Evolutionary conservation across 192 early-diverging fungal species (phyloP), one percentile per base, ranked within the genome.

Genomic region (Gigaspora rosea): DNA sequence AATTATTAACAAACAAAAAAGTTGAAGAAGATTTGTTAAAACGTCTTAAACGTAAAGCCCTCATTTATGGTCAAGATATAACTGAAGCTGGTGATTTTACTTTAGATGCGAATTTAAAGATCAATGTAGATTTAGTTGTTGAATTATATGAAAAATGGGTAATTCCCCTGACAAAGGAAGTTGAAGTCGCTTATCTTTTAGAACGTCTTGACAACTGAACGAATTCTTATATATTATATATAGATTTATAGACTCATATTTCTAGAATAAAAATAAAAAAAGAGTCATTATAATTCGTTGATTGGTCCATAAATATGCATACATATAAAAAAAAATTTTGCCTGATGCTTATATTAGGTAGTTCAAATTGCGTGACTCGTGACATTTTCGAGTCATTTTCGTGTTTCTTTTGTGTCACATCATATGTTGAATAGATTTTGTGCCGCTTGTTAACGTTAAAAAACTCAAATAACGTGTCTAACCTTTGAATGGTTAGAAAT

Each of bases 141-240:
- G 89, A 94, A 41, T 83, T 99, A 61, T 99, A 99, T 86, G 92
- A 96, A 77, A 86, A 92, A 78, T 96, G 90, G 79, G 94, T 98
- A n/a, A 99, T 99, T 65, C 97, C 97, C 32, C 80, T 98, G 77
- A 99, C 97, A 18, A 98, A 97, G 80, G 88, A 93, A 54, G 97
- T 99, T 36, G 97, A 99, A 83, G 91, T 99, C 15, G 93, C 96
- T 61, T 99, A 99, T 74, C 82, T 99, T 63, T 70, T 97, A 54
- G 81, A 88, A 51, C 76, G 83, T 70, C 76, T 84, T 71, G 80
- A 84, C 70, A 7, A 41, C 41, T 3, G 41, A 41, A 41, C 41
- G 41, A 41, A 41, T 27, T 27, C 27, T 27, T 27, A 27, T 27
- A 27, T 27, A 41, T 41, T 41, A 6, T 7, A 41, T 41, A 41